Base-by-base conservation (phyloP, 371 early-diverging fungal genomes). In the Parasitella parasitica region DNA sequence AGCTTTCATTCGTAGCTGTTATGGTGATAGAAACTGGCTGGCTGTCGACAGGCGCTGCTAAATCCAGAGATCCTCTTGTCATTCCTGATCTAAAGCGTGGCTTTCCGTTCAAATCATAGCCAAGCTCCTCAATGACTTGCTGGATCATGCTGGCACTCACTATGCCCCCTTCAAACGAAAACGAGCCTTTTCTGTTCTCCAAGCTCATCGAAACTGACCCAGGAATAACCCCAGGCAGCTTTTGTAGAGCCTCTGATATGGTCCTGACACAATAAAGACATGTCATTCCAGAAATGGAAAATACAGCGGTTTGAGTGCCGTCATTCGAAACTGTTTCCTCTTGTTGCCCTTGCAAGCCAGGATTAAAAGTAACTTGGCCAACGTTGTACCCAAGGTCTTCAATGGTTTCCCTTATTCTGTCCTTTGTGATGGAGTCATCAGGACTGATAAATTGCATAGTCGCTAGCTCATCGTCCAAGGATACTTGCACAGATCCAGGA, bases 241-340 rank as follows among this genome's bases (percentile, higher is more conserved):
- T 41, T 39, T 64, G 64, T 6, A 86, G 37, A 0, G 74, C 71
- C 13, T 65, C 58, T 35, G 87, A 78, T 48, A 93, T 85, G 0
- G 90, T 79, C 13, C 76, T 72, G 8, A 91, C 91, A 71, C 94
- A 93, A 38, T 90, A 88, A 15, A 83, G 75, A 71, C 94, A 93
- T 0, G 94, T 93, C 93, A 94, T 92, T 30, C 94, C 94, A 0
- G 68, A 63, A 36, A 89, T 72, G n/a, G 77, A 77, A 13, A 86
- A 53, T 0, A 67, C 62, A 28, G 51, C 34, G 41, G 41, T 55
- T 35, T 54, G 57, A 24, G 51, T 50, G 37, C 41, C 28, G 12
- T 24, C 9, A 16, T 26, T 7, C 12, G 58, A 53, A 6, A 38
- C 34, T 2, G 18, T 11, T 37, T 32, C 4, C 27, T 43, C 35